phyloP scores from a whole-genome alignment of 2,329 filamentous ascomycete genomes.

The Fusarium udum region DNA sequence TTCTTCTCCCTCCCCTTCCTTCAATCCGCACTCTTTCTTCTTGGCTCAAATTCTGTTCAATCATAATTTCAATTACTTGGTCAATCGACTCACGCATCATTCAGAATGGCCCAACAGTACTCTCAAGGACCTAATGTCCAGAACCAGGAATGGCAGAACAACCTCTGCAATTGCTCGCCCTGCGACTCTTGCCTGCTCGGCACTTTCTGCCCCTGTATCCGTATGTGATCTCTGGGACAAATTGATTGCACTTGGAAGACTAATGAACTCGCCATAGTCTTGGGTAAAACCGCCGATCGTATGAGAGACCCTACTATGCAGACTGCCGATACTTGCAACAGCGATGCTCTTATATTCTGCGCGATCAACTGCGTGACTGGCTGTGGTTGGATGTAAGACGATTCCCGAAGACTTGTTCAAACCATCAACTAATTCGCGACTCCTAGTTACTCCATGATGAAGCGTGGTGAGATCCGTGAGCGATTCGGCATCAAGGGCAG shows the following conservation, averaged over 20 bases:
- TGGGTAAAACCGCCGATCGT: constrained; percentile 56
- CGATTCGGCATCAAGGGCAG: constrained; percentile 63
- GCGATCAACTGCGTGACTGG: constrained; percentile 52
- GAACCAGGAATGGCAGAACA: constrained; percentile 50
- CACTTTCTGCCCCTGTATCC: constrained; percentile 54
- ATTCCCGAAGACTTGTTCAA: neutral
- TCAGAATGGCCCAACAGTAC: constrained; percentile 42
- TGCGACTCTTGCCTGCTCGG: constrained; percentile 52
- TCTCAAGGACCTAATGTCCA: constrained; percentile 41
- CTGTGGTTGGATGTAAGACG: constrained; percentile 56
- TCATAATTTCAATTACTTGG: neutral
- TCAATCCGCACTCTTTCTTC: neutral
- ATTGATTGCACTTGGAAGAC: neutral
- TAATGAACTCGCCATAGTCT: constrained; percentile 46
- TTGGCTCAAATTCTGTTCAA: neutral
- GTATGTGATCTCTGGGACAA: constrained; percentile 45
- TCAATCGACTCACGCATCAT: neutral
- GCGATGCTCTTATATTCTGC: constrained; percentile 54
- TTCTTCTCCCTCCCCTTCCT: neutral
- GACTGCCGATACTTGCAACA: constrained; percentile 52
- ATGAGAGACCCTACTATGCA: constrained; percentile 55
- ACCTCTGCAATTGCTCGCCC: constrained; percentile 54
- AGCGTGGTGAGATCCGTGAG: constrained; percentile 63
- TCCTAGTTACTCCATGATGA: constrained; percentile 58
- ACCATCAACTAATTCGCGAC: neutral